Evolutionary conservation across 768 basidiomycete species (phyloP), one percentile per base, ranked within the genome.

Genomic region (Naganishia kalamii): DNA sequence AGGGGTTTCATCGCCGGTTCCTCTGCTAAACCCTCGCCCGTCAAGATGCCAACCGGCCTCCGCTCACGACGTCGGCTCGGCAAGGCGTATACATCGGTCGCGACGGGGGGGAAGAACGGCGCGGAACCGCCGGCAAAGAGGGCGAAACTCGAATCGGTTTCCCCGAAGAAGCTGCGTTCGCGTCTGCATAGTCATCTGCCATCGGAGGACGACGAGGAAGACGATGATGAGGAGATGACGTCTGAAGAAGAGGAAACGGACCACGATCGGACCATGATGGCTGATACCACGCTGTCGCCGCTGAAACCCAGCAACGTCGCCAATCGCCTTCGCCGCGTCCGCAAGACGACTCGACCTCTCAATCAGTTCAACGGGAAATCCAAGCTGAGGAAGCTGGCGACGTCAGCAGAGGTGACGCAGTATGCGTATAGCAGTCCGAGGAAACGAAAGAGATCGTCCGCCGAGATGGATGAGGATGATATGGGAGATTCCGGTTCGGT

Each of bases 1-100:
- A 57, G 54, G 54, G 54, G 54, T 19, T 57, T 57, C 35, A 40
- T 57, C 37, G 54, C 54, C 11, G 54, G 54, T 57, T 57, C 54
- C 19, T 57, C 54, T 5, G 54, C 54, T 11, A 57, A 57, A 57
- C 54, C 54, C 35, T 57, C 54, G n/a, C 54, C 54, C n/a, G 35
- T 57, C 54, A 57, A 57, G 37, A 57, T 57, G 33, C 54, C 54
- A 21, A 35, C 27, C 51, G 29, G 51, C 11, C 30, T 40, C 1
- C 32, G 35, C 21, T 40, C 54, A 10, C 54, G 54, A 37, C 35
- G 54, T 19, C 54, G 54, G 27, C 30, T 57, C 23, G 54, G 54
- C 10, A 57, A 57, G 54, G 15, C 32, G 13, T 57, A 57, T 40
- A 52, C 29, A 3, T 32, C 54, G 12, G 54, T 57, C 23, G 35